A percentile compares a stretch with the other conserved stretches of the same genome.
Evolutionary conservation across 352 stramenopile species (phyloP).

Genomic region (Pythium oligandrum): DNA sequence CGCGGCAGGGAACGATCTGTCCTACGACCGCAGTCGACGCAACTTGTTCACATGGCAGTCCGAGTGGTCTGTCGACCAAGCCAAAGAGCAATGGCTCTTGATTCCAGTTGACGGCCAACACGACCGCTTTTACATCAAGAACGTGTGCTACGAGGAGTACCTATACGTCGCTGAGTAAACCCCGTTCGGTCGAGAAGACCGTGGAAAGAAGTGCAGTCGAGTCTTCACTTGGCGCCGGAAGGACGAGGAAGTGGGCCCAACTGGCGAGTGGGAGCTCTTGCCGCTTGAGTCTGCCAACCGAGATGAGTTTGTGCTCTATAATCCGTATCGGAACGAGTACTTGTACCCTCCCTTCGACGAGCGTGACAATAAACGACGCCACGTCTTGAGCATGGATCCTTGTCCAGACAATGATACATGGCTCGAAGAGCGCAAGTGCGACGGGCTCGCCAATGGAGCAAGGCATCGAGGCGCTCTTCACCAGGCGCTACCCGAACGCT

Average conservation of each 20-base stretch:
- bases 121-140: constrained; percentile 65
- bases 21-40: constrained; percentile 28
- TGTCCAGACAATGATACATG: constrained; percentile 19
- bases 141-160: constrained; percentile 47
- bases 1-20: constrained; percentile 15
- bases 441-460: constrained; percentile 39
- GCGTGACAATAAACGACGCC: constrained; percentile 46
- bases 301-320: constrained; percentile 70
- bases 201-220: constrained; percentile 42
- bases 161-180: constrained; percentile 64
- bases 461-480: constrained; percentile 64
- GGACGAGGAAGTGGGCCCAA: constrained; percentile 32
- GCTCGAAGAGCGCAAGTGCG: constrained; percentile 32
- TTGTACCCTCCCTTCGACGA: constrained; percentile 48
- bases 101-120: constrained; percentile 48
- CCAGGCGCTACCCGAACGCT: constrained; percentile 47
- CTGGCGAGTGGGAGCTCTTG: constrained; percentile 61
- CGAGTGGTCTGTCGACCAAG: constrained; percentile 24
- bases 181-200: constrained; percentile 52
- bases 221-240: constrained; percentile 60
- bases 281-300: constrained; percentile 27
- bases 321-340: constrained; percentile 69
- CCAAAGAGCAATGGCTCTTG: constrained; percentile 48
- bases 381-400: constrained; percentile 39
- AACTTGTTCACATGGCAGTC: constrained; percentile 34